Conservation (phyloP, 164 flowering plant species). For the Vitis labrusca region DNA sequence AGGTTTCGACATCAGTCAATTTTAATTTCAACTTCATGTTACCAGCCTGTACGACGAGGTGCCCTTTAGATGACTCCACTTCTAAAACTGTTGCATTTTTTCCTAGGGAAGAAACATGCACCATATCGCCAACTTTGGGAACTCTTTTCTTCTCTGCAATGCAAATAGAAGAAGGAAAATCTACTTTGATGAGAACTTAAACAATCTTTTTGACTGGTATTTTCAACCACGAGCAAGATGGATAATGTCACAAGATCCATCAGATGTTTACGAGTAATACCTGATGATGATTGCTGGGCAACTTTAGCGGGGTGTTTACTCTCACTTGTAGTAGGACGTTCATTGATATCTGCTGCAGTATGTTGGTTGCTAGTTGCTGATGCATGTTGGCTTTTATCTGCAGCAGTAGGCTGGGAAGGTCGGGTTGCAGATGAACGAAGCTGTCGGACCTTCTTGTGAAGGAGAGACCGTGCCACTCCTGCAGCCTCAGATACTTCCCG, state of each 20-base stretch:
- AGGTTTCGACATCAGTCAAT: constrained; percentile 41
- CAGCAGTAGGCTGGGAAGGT: constrained; percentile 16
- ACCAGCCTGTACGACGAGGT: constrained; percentile 68
- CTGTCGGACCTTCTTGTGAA: constrained; percentile 57
- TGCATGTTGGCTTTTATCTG: constrained; percentile 11
- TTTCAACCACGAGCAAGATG: no score
- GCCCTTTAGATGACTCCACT: constrained; percentile 64
- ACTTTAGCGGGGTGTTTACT: constrained; percentile 8
- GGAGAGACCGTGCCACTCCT: constrained; percentile 59
- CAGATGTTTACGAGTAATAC: constrained; percentile 20
- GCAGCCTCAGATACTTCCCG: constrained; percentile 61
- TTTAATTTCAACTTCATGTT: constrained; percentile 75
- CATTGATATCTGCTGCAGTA: constrained; percentile 5
- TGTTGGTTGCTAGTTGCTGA: constrained; percentile 12
- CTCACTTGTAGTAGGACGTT: constrained; percentile 9
- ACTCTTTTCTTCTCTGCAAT: constrained; percentile 49
- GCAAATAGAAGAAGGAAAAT: background rate
- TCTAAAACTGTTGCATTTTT: constrained; percentile 59
- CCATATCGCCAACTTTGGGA: constrained; percentile 72
- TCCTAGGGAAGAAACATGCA: constrained; percentile 57
- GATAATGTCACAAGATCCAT: no score
- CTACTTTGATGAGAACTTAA: background rate
- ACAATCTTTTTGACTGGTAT: no score
- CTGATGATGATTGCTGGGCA: constrained; percentile 28
- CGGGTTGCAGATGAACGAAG: constrained; percentile 38